Percentiles rank a stretch among this genome's conserved stretches.
Conservation (phyloP, 2,329 filamentous ascomycete species). For the Arthrinium phaeospermum region DNA sequence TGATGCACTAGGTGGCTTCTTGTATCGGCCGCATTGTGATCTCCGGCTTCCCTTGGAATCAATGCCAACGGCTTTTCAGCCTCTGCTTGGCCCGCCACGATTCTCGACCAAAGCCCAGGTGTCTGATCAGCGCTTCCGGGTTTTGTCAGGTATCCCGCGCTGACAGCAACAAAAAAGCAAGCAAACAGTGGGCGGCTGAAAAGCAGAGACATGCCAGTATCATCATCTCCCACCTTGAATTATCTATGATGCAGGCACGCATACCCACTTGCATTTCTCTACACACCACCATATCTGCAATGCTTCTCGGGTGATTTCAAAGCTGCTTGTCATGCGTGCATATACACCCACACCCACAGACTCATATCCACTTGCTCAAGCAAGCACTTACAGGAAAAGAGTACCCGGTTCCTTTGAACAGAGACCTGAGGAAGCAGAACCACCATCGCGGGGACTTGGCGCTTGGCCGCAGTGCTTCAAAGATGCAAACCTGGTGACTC, state of each 20-base stretch:
- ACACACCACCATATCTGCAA: conserved; percentile 2
- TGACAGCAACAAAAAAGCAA: neutral
- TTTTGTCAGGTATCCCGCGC: conserved; percentile 1
- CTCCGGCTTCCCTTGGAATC: neutral
- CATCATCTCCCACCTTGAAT: neutral
- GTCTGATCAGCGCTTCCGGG: conserved; percentile 13
- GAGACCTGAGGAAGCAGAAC: neutral
- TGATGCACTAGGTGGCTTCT: neutral
- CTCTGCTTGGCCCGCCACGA: conserved; percentile 4
- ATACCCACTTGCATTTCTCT: neutral
- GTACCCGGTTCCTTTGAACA: neutral
- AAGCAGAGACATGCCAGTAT: neutral
- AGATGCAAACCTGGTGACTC: neutral
- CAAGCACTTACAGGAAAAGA: neutral
- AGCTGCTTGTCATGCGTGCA: conserved; percentile 13
- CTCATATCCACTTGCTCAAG: neutral
- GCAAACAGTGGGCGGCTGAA: neutral
- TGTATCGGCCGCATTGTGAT: conserved; percentile 2
- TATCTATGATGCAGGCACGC: neutral
- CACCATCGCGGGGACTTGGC: neutral
- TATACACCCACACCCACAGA: neutral
- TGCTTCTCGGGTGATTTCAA: conserved; percentile 3
- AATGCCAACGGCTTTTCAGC: neutral
- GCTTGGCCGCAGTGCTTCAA: conserved; percentile 16
- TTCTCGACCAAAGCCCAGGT: neutral